Evolutionary conservation across 1,139 yeast species (phyloP).

Genomic region (Geotrichum citri-aurantii): DNA sequence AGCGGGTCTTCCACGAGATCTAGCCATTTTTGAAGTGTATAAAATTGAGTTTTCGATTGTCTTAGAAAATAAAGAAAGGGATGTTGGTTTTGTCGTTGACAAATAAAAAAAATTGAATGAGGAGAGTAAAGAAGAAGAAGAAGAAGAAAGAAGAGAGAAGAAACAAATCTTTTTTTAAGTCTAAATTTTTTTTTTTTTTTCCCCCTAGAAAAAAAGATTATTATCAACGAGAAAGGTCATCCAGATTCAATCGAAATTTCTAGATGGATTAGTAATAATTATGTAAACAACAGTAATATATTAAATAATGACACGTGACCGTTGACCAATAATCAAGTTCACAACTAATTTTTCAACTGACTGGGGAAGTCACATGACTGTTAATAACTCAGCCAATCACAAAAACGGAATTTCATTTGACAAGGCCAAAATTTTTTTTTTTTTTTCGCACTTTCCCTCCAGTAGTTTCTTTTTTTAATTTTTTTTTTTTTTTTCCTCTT

Average conservation of each 20-base stretch:
- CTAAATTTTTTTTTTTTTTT: not conserved
- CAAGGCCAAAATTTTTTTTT: not conserved
- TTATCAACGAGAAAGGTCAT: not conserved
- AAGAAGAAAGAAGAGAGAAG: conserved; percentile 4
- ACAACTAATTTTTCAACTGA: not conserved
- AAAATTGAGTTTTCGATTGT: not conserved
- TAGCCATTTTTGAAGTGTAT: conserved; percentile 41
- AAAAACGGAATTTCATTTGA: conserved; percentile 3
- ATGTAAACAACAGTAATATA: not conserved
- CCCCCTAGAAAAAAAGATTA: not conserved
- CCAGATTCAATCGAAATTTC: not conserved
- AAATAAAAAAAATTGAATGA: conserved; percentile 1
- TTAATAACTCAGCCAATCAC: conserved; percentile 8
- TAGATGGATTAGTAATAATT: not conserved
- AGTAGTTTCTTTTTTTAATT: not conserved
- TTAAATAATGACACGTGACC: not conserved
- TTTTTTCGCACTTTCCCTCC: not conserved
- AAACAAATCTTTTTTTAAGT: not conserved
- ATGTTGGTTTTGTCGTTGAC: not conserved
- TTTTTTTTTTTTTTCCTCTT: conserved; percentile 1
- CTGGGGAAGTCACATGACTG: conserved; percentile 1
- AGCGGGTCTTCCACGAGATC: conserved; percentile 45
- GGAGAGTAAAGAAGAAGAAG: not conserved
- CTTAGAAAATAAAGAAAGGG: not conserved
- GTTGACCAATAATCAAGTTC: conserved; percentile 4